Evolutionary conservation across 2,329 filamentous ascomycete species (phyloP).

Genomic region (Aphanocladium album): DNA sequence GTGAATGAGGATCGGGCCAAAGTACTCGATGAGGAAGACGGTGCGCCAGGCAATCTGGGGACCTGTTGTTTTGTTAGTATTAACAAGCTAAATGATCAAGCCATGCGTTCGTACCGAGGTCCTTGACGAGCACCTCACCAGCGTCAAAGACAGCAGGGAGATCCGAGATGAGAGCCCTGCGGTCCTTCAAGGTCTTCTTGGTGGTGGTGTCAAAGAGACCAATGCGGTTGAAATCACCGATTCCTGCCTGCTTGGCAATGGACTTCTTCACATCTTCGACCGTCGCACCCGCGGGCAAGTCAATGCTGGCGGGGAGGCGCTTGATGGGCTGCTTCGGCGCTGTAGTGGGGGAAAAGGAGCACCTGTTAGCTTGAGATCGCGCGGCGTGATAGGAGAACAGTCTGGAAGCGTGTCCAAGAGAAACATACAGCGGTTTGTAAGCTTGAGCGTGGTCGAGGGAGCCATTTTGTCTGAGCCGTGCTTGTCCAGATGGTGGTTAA

Average conservation of each 20-base stretch:
- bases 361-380: not conserved
- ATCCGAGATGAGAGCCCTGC: conserved; percentile 47
- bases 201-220: conserved; percentile 56
- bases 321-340: conserved; percentile 48
- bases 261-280: conserved; percentile 56
- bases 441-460: conserved; percentile 33
- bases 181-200: conserved; percentile 60
- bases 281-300: conserved; percentile 46
- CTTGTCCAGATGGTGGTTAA: not conserved
- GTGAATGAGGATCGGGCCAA: conserved; percentile 87
- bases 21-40: conserved; percentile 92
- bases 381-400: not conserved
- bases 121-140: conserved; percentile 76
- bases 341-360: conserved; percentile 16
- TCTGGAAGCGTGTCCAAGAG: not conserved
- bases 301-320: conserved; percentile 47
- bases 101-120: conserved; percentile 60
- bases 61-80: conserved; percentile 44
- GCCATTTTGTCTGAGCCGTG: conserved; percentile 23
- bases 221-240: conserved; percentile 56
- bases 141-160: conserved; percentile 43
- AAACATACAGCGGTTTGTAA: conserved; percentile 36
- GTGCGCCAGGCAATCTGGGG: conserved; percentile 87
- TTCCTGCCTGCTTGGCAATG: conserved; percentile 46
- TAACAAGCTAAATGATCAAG: not conserved